phyloP scores from a whole-genome alignment of 2,329 filamentous ascomycete genomes.

The Zasmidium citrigriseum region DNA sequence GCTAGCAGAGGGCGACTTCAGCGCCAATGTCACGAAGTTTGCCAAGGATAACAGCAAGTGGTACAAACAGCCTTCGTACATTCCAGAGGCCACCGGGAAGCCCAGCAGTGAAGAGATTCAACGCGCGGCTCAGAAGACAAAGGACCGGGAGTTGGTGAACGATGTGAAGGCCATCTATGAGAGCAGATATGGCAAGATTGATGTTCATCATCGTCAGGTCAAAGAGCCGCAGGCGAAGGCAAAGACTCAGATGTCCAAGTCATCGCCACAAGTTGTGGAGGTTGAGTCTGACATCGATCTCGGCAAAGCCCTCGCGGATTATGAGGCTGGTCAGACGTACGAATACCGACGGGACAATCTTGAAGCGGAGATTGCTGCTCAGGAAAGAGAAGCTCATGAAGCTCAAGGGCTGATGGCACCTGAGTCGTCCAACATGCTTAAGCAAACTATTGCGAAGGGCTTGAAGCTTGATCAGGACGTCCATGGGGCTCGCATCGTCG shows the following conservation, averaged over 20 bases:
- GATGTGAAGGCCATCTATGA: constrained; percentile 47
- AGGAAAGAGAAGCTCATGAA: constrained; percentile 23
- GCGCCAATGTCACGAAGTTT: constrained; percentile 38
- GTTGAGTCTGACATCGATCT: constrained; percentile 25
- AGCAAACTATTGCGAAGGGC: not conserved
- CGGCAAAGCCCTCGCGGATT: constrained; percentile 27
- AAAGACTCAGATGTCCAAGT: not conserved
- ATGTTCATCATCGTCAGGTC: constrained; percentile 28
- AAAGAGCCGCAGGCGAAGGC: not conserved
- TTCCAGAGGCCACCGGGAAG: constrained; percentile 1
- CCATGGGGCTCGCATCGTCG: constrained; percentile 14
- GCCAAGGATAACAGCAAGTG: constrained; percentile 34
- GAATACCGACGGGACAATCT: constrained; percentile 21
- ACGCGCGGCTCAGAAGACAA: constrained; percentile 27
- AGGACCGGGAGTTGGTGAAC: constrained; percentile 37
- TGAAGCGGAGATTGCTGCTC: constrained; percentile 25
- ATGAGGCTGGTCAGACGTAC: constrained; percentile 26
- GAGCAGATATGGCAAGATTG: constrained; percentile 43
- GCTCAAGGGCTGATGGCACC: constrained; percentile 14
- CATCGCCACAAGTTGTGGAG: constrained; percentile 20
- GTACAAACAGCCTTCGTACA: constrained; percentile 36
- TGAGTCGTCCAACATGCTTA: constrained; percentile 11
- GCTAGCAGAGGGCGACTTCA: constrained; percentile 42
- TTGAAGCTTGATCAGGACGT: constrained; percentile 16
- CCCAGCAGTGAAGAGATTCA: constrained; percentile 8